Evolutionary conservation across 306 rosid genomes (phyloP), one percentile per base, ranked within the genome.

Genomic region (Rubus idaeus): DNA sequence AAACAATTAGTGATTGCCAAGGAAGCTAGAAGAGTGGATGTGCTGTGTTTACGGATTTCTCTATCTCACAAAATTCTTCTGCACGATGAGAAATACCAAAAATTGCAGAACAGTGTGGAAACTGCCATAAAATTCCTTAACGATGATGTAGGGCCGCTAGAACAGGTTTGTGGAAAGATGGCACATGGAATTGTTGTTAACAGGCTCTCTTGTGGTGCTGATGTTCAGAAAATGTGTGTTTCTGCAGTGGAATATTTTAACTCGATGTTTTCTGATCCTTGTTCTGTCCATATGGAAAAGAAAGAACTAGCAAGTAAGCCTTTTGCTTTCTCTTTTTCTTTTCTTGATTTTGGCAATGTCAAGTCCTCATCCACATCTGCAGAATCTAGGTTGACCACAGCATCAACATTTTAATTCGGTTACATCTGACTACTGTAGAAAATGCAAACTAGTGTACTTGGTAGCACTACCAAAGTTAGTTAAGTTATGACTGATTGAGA

Each of bases 21-120:
- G 84, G 98, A 94, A 79, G 96, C 98, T 45, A 90, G 98, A 86
- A 89, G 96, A 79, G 93, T 89, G 55, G 98, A 94, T 83, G 86
- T 81, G 83, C 87, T 94, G 66, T 87, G 93, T 56, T 72, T 83
- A 67, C 83, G 97, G 39, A 71, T 94, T 77, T 89, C 91, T 58
- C 68, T 91, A 76, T 87, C 93, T 62, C 84, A 88, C 87, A 90
- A 78, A 79, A 87, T 94, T 84, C 96, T 94, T 44, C 46, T 64
- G 63, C 93, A 92, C 81, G 89, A 93, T 20, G 81, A 84, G 67
- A 71, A 45, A 45, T 90, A 79, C 85, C 84, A 74, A 37, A 91
- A 89, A 75, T 55, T 90, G 74, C 90, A 89, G 35, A 81, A 75
- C 69, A 89, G 49, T 44, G 88, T 94, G 6, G 94, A 89, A 81